Evolutionary conservation across 208 protist genomes (phyloP), one percentile per base, ranked within the genome.

Genomic region (Phytomonas francai): DNA sequence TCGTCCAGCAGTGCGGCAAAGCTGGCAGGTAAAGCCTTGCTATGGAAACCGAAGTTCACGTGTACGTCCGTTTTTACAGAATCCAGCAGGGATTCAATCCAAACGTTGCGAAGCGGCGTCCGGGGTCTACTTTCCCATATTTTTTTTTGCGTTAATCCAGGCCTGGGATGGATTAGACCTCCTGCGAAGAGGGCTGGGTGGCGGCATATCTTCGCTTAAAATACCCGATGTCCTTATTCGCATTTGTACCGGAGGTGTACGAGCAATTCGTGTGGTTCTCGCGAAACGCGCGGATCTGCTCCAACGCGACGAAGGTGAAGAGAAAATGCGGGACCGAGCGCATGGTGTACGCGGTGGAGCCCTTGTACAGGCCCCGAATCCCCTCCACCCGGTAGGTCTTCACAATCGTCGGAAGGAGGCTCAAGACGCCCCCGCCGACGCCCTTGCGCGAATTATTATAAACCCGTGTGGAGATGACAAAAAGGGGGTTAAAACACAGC

Each of bases 341-440:
- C 22, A 71, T 67, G 62, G 86, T 86, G 5, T 88, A 71, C 11
- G 86, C 78, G 30, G 73, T 49, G 22, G 72, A 77, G 22, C 86
- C 86, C 71, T 92, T 92, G 79, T 89, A 92, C 62, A 88, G 60
- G n/a, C 83, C 86, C 25, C 65, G 59, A 25, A 87, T 39, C n/a
- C 86, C 86, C 64, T 92, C 86, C 22, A 86, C 74, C 11, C 74
- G 63, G 61, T 76, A 88, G 34, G 34, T 39, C 34, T 39, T 3
- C 34, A 39, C 34, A 22, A 92, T 74, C 56, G 77, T 71, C 68
- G 68, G 69, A 61, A 72, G 74, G 22, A 74, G 70, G 0, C 64
- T 67, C 2, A 62, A 54, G 51, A 88, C 28, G 63, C 81, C 83
- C 36, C 60, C 36, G 19, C 72, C 76, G 71, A 82, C 84, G 19